phyloP scores from a whole-genome alignment of 106 monocot genomes.

The Platanthera guangdongensis region DNA sequence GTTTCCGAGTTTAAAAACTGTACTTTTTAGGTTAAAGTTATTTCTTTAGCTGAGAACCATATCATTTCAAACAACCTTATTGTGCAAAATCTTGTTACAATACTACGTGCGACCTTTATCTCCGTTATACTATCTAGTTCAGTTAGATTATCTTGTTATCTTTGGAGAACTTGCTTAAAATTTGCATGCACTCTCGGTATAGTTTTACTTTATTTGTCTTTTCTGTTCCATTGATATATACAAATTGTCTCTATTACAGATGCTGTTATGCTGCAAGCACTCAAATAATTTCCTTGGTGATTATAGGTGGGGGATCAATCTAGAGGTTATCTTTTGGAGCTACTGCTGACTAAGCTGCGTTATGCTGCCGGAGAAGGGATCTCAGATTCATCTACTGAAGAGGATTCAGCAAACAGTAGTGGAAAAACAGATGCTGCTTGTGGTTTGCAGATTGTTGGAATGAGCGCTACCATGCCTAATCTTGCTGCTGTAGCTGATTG shows the following conservation, averaged over 20 bases:
- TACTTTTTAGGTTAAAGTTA: background rate
- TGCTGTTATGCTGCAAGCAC: background rate
- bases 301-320: conserved; percentile 82
- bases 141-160: background rate
- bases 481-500: conserved; percentile 92
- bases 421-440: conserved; percentile 50
- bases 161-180: background rate
- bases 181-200: background rate
- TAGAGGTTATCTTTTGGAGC: conserved; percentile 91
- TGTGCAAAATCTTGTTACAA: background rate
- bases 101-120: background rate
- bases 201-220: background rate
- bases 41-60: background rate
- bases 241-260: conserved; percentile 1
- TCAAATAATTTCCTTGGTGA: conserved; percentile 6
- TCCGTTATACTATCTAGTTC: background rate
- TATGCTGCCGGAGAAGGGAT: conserved; percentile 93
- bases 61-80: background rate
- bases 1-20: background rate
- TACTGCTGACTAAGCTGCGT: conserved; percentile 92
- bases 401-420: conserved; percentile 64
- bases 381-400: conserved; percentile 39
- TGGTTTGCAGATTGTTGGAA: conserved; percentile 90
- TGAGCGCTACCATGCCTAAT: conserved; percentile 99
- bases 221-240: background rate